Base-by-base conservation (phyloP, 139 green algal genomes). In the Yamagishiella unicocca region DNA sequence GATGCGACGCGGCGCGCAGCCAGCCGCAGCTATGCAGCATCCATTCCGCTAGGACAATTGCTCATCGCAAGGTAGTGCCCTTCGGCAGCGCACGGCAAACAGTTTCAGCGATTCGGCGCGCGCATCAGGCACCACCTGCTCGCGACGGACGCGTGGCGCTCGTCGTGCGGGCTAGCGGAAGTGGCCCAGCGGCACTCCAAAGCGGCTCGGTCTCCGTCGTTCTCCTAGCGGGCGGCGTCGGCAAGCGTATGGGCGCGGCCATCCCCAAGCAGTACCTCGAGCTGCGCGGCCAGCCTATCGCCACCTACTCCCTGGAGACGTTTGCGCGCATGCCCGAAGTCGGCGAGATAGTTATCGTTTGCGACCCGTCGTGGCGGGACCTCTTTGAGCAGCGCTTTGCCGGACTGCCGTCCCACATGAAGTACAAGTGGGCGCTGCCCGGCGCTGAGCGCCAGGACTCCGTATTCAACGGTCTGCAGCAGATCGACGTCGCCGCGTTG, bases 191-290 rank as follows among this genome's bases (percentile, higher is more conserved):
- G 19, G 22, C 6, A 19, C 79, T 85, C 10, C 4, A 85, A 21
- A 62, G 45, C 29, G 79, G 79, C 38, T 91, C 88, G 43, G 96
- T 99, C 7, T 97, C 93, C 84, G 87, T 99, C 2, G 89, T 99
- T 9, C 92, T 99, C 12, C 89, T 99, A 29, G 95, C 97, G 31
- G 97, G 97, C 22, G 97, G 97, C 42, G 95, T 98, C 31, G 97
- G 97, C 87, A 99, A 99, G 90, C 95, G 97, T 46, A 99, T 99
- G 97, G 97, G 97, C 73, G 96, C 97, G 1, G 62, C 89, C 76
- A 99, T 99, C 72, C 98, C 98, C 35, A 99, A 99, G 93, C 98
- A 99, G 90, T 99, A 99, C 88, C 92, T 99, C 2, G 90, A 96
- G 27, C 90, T 99, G 9, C 71, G 88, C 29, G 97, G 96, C 5